Conservation (phyloP, 2,329 filamentous ascomycete species). For the Helicocarpus griseus region DNA sequence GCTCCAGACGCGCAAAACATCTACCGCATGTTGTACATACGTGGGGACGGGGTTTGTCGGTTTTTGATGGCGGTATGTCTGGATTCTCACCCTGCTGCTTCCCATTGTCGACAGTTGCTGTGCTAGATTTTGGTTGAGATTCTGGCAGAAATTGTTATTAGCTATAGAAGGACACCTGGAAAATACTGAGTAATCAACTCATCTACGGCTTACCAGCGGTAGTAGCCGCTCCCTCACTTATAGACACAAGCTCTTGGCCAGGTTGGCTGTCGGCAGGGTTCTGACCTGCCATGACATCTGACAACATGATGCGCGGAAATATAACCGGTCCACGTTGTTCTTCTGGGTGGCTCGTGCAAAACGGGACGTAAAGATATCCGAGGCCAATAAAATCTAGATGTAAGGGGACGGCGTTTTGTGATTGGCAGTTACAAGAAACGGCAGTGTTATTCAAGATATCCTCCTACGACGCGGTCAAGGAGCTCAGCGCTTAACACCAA, state of each 20-base stretch:
- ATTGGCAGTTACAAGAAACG: not conserved
- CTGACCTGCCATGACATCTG: constrained; percentile 31
- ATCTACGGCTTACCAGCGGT: constrained; percentile 28
- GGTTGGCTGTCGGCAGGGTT: constrained; percentile 25
- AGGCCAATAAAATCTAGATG: not conserved
- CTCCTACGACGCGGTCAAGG: not conserved
- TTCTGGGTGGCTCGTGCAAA: not conserved
- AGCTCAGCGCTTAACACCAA: not conserved
- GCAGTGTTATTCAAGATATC: not conserved
- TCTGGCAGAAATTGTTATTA: constrained; percentile 7
- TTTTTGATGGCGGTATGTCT: constrained; percentile 54
- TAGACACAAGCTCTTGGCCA: constrained; percentile 31
- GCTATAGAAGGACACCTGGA: constrained; percentile 6
- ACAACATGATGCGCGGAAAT: constrained; percentile 20
- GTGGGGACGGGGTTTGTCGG: constrained; percentile 93
- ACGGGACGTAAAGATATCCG: not conserved
- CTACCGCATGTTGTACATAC: constrained; percentile 84
- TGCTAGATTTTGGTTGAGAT: constrained; percentile 6
- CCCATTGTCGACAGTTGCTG: constrained; percentile 1
- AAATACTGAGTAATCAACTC: constrained; percentile 1
- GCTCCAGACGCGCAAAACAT: constrained; percentile 89
- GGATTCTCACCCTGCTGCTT: constrained; percentile 8
- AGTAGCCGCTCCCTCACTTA: constrained; percentile 30
- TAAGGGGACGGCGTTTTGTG: not conserved
- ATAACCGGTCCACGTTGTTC: not conserved